phyloP scores from a whole-genome alignment of 2,329 filamentous ascomycete species.

The Claviceps sp. region DNA sequence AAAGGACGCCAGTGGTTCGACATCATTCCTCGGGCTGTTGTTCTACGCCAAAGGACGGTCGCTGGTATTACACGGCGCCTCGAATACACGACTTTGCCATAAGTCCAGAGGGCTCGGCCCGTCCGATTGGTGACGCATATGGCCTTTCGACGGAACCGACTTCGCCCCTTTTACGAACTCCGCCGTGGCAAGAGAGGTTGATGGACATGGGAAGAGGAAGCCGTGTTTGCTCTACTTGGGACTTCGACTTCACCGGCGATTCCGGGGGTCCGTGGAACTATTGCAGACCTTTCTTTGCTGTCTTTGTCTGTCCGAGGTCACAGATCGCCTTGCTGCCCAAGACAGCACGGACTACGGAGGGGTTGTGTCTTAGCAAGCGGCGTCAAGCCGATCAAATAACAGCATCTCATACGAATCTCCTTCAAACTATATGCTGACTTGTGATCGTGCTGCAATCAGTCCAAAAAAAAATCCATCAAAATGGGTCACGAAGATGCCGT shows the following conservation, averaged over 20 bases:
- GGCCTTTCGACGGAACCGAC: background rate
- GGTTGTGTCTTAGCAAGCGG: background rate
- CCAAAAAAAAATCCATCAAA: constrained; percentile 30
- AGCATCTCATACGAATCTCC: background rate
- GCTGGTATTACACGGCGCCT: background rate
- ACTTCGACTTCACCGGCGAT: background rate
- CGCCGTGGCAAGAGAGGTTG: constrained; percentile 1
- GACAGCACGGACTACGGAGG: background rate
- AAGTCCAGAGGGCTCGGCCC: background rate
- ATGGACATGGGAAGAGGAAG: background rate
- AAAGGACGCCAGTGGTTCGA: background rate
- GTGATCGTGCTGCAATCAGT: background rate
- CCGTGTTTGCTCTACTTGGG: background rate
- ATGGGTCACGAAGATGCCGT: constrained; percentile 99
- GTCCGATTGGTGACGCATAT: constrained; percentile 1
- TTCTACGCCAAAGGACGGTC: background rate
- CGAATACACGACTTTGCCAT: background rate
- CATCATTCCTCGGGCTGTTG: background rate
- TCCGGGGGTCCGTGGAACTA: background rate
- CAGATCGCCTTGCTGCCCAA: constrained; percentile 2
- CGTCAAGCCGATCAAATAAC: background rate
- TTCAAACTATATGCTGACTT: constrained; percentile 1
- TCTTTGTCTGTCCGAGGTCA: background rate
- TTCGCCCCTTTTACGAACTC: background rate
- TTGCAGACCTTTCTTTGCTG: background rate